phyloP scores from a whole-genome alignment of 2,329 filamentous ascomycete species.

The Periconia digitata region DNA sequence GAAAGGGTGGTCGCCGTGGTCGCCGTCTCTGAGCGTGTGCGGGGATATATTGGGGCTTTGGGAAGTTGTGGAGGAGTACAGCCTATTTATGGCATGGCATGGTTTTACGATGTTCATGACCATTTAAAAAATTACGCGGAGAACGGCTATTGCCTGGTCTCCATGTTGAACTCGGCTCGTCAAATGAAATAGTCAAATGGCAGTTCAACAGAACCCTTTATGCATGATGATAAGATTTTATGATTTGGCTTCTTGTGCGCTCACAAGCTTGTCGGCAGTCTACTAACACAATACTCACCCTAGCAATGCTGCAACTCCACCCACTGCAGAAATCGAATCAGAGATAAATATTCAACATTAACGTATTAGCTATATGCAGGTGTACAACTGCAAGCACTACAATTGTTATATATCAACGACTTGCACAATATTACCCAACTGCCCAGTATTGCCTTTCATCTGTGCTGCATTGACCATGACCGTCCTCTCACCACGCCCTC shows the following conservation, averaged over 20 bases:
- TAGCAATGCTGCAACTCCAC: background rate
- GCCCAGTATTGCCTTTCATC: constrained; percentile 52
- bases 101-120: constrained; percentile 39
- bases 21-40: constrained; percentile 85
- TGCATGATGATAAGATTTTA: too few species aligned
- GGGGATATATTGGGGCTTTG: constrained; percentile 36
- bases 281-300: background rate
- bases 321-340: too few species aligned
- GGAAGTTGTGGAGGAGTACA: constrained; percentile 28
- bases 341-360: constrained; percentile 24
- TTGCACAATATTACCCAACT: constrained; percentile 51
- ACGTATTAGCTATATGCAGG: constrained; percentile 19
- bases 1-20: constrained; percentile 99
- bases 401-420: constrained; percentile 41
- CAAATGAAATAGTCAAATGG: constrained; percentile 31
- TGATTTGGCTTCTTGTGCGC: background rate
- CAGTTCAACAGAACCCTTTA: constrained; percentile 44
- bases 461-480: constrained; percentile 65
- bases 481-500: constrained; percentile 52
- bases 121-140: constrained; percentile 41
- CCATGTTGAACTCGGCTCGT: constrained; percentile 42
- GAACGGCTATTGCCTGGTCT: constrained; percentile 45
- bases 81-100: constrained; percentile 33
- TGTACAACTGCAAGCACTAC: constrained; percentile 5
- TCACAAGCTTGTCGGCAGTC: background rate